phyloP scores from a whole-genome alignment of 495 filamentous ascomycete species.

The Lasiosphaeris hirsuta region DNA sequence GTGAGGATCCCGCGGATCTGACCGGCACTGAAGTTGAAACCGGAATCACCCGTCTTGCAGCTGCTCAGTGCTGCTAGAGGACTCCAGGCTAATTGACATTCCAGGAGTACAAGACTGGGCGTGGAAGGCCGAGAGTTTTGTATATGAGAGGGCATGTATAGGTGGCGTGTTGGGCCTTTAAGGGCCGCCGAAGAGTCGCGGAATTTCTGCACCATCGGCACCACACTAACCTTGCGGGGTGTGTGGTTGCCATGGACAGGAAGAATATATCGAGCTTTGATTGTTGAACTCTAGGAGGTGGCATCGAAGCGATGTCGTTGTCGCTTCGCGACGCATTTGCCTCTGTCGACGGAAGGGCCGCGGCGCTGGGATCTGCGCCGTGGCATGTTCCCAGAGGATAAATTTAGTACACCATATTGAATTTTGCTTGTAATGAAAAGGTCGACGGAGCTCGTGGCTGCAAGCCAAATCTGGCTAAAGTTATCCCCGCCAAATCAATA shows the following conservation, averaged over 20 bases:
- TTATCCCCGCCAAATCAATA: slow-evolving; percentile 8
- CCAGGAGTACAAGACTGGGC: too few species aligned
- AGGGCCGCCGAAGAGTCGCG: not conserved
- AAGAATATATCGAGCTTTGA: not conserved
- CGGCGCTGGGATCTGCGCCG: slow-evolving; percentile 1
- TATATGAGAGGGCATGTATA: not conserved
- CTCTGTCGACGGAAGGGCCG: slow-evolving; percentile 1
- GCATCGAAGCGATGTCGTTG: not conserved
- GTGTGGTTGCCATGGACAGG: not conserved
- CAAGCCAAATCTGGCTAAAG: slow-evolving; percentile 14
- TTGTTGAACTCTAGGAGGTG: not conserved
- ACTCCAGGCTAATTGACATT: too few species aligned
- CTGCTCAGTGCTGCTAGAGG: too few species aligned
- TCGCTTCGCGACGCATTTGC: not conserved
- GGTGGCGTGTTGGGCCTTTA: not conserved
- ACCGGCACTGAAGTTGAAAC: not conserved
- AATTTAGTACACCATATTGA: slow-evolving; percentile 21
- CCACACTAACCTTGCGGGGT: slow-evolving; percentile 1
- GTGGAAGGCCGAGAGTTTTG: too few species aligned
- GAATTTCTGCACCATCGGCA: not conserved
- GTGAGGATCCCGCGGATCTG: not conserved
- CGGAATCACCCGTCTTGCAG: not conserved
- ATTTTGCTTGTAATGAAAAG: not conserved
- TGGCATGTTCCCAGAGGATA: slow-evolving; percentile 4
- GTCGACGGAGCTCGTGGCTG: slow-evolving; percentile 5